Conservation (phyloP, 2,329 filamentous ascomycete species). For the Fusarium decemcellulare region DNA sequence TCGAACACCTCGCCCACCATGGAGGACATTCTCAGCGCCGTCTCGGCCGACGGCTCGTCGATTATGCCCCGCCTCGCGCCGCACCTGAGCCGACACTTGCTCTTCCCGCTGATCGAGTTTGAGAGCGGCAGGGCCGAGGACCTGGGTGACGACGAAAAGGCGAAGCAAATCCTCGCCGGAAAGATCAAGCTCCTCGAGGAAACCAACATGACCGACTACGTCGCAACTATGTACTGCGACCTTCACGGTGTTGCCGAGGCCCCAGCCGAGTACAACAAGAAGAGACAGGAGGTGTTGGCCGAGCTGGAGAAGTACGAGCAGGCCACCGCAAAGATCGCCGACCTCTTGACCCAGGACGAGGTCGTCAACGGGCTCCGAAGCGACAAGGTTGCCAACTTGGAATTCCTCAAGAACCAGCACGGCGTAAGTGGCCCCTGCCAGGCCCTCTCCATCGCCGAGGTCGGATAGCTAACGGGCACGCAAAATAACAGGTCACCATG, state of each 20-base stretch:
- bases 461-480: slow-evolving; percentile 34
- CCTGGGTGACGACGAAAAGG: slow-evolving; percentile 70
- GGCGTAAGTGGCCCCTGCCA: slow-evolving; percentile 70
- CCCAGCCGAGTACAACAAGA: slow-evolving; percentile 88
- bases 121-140: slow-evolving; percentile 86
- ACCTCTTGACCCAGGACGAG: slow-evolving; percentile 87
- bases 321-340: slow-evolving; percentile 89
- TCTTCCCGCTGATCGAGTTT: slow-evolving; percentile 97
- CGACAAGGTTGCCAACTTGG: slow-evolving; percentile 99
- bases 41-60: slow-evolving; percentile 78
- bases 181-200: slow-evolving; percentile 96
- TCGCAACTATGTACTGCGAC: slow-evolving; percentile 91
- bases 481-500: slow-evolving; percentile 75
- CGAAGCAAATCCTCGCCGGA: slow-evolving; percentile 82
- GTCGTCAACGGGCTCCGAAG: slow-evolving; percentile 92
- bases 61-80: slow-evolving; percentile 91
- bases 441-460: slow-evolving; percentile 3
- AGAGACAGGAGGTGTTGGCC: slow-evolving; percentile 89
- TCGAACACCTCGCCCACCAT: slow-evolving; percentile 47
- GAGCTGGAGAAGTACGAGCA: slow-evolving; percentile 88
- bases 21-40: slow-evolving; percentile 64
- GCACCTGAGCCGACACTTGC: slow-evolving; percentile 94
- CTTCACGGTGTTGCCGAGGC: slow-evolving; percentile 84
- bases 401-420: slow-evolving; percentile 97
- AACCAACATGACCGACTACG: slow-evolving; percentile 99